Percentiles rank a stretch among this genome's conserved stretches.
These are phyloP conservation scores for Zygoascus ofunaensis DNA, from an alignment of 805 yeast genomes.

Conservation along the genomic window DNA sequence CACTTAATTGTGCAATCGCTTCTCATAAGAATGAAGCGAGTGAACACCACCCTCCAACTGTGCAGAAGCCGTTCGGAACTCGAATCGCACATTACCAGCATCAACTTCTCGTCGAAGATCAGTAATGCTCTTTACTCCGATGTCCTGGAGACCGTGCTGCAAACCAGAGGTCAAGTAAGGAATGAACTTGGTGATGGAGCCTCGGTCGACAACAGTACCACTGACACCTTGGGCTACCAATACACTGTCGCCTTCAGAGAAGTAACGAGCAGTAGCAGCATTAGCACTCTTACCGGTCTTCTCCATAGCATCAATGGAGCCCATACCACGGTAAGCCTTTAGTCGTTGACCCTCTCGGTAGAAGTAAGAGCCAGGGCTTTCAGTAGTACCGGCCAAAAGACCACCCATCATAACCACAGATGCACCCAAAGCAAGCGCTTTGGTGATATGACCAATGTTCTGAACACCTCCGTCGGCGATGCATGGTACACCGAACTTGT, in stretches of 20 bases:
- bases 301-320: slow-evolving; percentile 98
- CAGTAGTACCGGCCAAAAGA: slow-evolving; percentile 95
- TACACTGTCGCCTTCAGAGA: slow-evolving; percentile 90
- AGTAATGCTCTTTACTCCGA: slow-evolving; percentile 66
- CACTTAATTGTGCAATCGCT: slow-evolving; percentile 82
- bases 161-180: slow-evolving; percentile 93
- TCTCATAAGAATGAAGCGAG: slow-evolving; percentile 93
- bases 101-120: slow-evolving; percentile 57
- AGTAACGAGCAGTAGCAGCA: slow-evolving; percentile 97
- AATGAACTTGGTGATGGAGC: slow-evolving; percentile 84
- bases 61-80: slow-evolving; percentile 96
- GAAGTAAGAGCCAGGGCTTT: slow-evolving; percentile 97
- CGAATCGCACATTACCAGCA: slow-evolving; percentile 75
- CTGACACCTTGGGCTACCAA: slow-evolving; percentile 98
- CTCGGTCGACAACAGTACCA: slow-evolving; percentile 94
- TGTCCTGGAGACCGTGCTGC: slow-evolving; percentile 98
- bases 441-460: slow-evolving; percentile 96
- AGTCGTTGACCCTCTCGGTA: slow-evolving; percentile 97
- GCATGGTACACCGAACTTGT: slow-evolving; percentile 94
- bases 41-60: slow-evolving; percentile 98
- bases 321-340: slow-evolving; percentile 98
- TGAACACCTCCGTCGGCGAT: slow-evolving; percentile 99
- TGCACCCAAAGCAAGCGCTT: slow-evolving; percentile 95
- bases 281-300: slow-evolving; percentile 77
- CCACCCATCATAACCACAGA: slow-evolving; percentile 99